A percentile compares a stretch with the other conserved stretches of the same genome.
Conservation (phyloP, 2,329 filamentous ascomycete genomes). For the Arachnopeziza araneosa region DNA sequence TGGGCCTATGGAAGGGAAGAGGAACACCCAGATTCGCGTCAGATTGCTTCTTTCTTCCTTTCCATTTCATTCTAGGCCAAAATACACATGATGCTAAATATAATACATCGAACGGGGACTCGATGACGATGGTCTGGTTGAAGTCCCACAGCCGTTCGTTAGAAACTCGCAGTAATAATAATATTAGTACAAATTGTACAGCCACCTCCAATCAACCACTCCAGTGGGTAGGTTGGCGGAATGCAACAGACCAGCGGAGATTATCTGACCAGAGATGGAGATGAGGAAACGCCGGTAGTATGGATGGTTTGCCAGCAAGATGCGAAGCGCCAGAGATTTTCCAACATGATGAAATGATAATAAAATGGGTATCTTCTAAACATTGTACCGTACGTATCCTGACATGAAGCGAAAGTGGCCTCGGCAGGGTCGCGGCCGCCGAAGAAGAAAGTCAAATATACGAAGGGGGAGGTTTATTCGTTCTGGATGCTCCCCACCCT, state of each 20-base stretch:
- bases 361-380: constrained; percentile 17
- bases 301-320: not conserved
- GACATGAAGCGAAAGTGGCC: not conserved
- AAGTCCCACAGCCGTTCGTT: not conserved
- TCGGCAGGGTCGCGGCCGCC: not conserved
- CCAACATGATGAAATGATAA: not conserved
- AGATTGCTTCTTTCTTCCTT: not conserved
- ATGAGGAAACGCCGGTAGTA: not conserved
- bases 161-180: not conserved
- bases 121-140: constrained; percentile 1
- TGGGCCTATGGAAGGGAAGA: not conserved
- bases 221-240: not conserved
- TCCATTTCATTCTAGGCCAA: not conserved
- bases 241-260: not conserved
- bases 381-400: not conserved
- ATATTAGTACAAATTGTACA: constrained; percentile 4
- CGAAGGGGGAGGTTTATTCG: not conserved
- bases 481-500: not conserved
- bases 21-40: not conserved
- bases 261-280: not conserved
- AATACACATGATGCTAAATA: not conserved
- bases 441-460: not conserved
- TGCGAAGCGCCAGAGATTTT: not conserved
- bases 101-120: not conserved
- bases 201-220: not conserved